A percentile compares a stretch with the other conserved stretches of the same genome.
phyloP scores from a whole-genome alignment of 139 green algal species.

The Zygnema cylindricum region DNA sequence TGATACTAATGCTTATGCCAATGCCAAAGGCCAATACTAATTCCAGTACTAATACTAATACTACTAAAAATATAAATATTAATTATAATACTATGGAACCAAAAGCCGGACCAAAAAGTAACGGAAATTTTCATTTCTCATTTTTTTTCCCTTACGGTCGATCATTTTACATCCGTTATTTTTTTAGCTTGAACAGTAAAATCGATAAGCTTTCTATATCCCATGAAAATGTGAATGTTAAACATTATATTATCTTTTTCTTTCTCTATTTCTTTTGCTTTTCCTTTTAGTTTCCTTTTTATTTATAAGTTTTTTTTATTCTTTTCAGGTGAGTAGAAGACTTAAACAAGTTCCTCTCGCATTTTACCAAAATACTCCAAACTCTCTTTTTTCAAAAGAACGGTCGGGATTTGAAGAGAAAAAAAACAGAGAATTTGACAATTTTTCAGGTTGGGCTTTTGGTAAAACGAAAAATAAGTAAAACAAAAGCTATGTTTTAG shows the following conservation, averaged over 20 bases:
- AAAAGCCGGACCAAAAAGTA: no score
- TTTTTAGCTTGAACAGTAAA: not conserved
- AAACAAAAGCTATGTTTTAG: not conserved
- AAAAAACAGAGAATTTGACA: not conserved
- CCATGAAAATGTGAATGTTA: not conserved
- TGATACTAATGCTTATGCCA: no score
- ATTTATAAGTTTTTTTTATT: not conserved
- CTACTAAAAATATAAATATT: no score
- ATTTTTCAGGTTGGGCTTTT: constrained; percentile 1
- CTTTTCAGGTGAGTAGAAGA: constrained; percentile 48
- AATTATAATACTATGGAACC: no score
- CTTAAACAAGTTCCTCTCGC: constrained; percentile 73
- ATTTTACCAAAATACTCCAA: constrained; percentile 53
- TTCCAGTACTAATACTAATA: no score
- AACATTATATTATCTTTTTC: not conserved
- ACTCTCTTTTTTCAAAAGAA: constrained; percentile 17
- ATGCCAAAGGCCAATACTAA: no score
- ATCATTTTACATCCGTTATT: no score
- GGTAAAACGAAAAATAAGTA: not conserved
- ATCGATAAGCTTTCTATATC: not conserved
- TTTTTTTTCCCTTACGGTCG: not conserved
- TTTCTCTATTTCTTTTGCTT: not conserved
- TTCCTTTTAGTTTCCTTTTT: not conserved
- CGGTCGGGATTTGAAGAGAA: not conserved
- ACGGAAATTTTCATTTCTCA: not conserved